Base-by-base conservation (phyloP, 768 basidiomycete species). In the Lactarius hatsudake region DNA sequence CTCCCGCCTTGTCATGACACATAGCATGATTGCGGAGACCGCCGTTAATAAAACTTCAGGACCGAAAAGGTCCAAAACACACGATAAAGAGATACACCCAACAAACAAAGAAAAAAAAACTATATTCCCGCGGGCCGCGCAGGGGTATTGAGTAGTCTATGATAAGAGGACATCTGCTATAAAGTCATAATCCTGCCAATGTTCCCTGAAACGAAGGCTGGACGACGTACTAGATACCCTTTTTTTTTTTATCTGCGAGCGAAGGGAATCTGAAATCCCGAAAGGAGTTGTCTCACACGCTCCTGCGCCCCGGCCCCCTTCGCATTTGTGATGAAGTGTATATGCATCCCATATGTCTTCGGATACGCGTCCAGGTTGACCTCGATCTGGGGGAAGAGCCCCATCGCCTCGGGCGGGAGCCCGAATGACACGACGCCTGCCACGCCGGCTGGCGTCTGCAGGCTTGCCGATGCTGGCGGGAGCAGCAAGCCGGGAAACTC, bases 361-460 rank as follows among this genome's bases (percentile, higher is more conserved):
- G 94, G 93, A 75, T 98, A 99, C 34, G 91, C 79, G 73, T 98
- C 96, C 53, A 90, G 77, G 75, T 97, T 97, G 76, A 94, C 89
- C 79, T 98, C 96, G 64, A 98, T 90, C 79, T 96, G 93, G 1
- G 96, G 96, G 81, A 98, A 99, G 72, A 96, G 83, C 8, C 84
- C 87, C 84, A 99, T 89, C 0, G 96, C 94, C 5, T 81, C 78
- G 1, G 93, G 87, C 0, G 90, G 86, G 3, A 99, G 81, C 58
- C 96, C 96, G 72, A 98, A 89, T 3, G 88, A 86, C 60, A 98
- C 91, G 23, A 96, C 93, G 60, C 97, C 96, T 0, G 90, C 84
- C 2, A 93, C 91, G 0, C 88, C 86, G 63, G 86, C 87, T 1
- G 93, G 88, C 1, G 88, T 90, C 69, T 88, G 85, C 51, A 84